phyloP scores from a whole-genome alignment of 805 yeast genomes.

The Kluyveromyces aestuarii region DNA sequence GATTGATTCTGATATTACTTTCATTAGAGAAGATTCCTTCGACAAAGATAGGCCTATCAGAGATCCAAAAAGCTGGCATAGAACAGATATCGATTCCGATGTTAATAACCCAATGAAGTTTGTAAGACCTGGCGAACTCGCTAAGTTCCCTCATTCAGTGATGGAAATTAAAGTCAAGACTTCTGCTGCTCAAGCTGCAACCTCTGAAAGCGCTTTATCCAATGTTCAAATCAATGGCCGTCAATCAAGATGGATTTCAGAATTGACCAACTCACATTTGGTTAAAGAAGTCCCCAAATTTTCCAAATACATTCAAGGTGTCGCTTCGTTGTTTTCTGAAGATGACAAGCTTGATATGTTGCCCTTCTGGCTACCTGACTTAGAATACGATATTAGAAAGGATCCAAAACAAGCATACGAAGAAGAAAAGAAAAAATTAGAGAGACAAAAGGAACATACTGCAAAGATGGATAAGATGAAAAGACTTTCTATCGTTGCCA shows the following conservation, averaged over 20 bases:
- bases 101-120: conserved; percentile 59
- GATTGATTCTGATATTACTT: conserved; percentile 80
- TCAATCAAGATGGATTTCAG: conserved; percentile 70
- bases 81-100: conserved; percentile 79
- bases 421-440: conserved; percentile 47
- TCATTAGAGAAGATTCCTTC: conserved; percentile 84
- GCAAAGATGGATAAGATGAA: conserved; percentile 30
- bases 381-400: conserved; percentile 67
- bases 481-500: conserved; percentile 22
- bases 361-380: conserved; percentile 92
- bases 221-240: conserved; percentile 18
- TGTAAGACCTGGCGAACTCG: conserved; percentile 76
- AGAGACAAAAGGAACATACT: conserved; percentile 35
- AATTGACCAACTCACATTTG: conserved; percentile 69
- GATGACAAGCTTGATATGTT: conserved; percentile 74
- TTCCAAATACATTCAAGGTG: conserved; percentile 88
- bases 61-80: conserved; percentile 84
- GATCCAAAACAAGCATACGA: conserved; percentile 75
- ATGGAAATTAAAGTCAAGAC: conserved; percentile 73
- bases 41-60: conserved; percentile 82
- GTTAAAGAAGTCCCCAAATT: conserved; percentile 93
- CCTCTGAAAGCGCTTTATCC: conserved; percentile 6
- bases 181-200: conserved; percentile 19
- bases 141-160: conserved; percentile 77
- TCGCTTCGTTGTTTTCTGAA: conserved; percentile 78